Evolutionary conservation across 768 basidiomycete genomes (phyloP).

Genomic region (Mycena filopes): DNA sequence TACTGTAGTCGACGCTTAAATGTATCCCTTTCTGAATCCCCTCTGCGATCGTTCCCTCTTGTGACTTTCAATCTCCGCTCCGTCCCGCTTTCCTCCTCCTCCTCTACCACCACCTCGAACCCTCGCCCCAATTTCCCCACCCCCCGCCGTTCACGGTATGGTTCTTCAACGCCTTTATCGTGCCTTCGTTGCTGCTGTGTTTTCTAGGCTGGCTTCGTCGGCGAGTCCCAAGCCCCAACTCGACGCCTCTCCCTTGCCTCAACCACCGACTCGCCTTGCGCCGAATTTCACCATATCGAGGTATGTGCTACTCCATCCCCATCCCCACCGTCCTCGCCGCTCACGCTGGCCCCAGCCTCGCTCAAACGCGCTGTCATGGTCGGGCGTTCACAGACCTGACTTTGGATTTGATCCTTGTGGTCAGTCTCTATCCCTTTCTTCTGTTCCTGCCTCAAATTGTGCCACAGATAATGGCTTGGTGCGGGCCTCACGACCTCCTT

Average conservation of each 20-base stretch:
- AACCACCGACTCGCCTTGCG: not conserved
- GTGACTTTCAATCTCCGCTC: not conserved
- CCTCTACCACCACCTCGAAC: not conserved
- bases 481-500: not conserved
- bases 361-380: not conserved
- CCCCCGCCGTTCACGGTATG: too few relatives aligned
- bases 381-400: not conserved
- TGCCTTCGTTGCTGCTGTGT: too few relatives aligned
- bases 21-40: not conserved
- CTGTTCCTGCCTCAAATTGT: not conserved
- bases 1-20: not conserved
- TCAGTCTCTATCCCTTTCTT: not conserved
- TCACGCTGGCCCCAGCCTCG: not conserved
- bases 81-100: not conserved
- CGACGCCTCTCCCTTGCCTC: not conserved
- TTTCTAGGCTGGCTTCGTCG: too few relatives aligned
- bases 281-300: not conserved
- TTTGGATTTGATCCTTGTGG: not conserved
- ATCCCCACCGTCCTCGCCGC: not conserved
- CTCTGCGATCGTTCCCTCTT: not conserved
- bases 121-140: too few relatives aligned
- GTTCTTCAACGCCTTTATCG: too few relatives aligned
- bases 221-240: too few relatives aligned
- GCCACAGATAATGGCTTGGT: not conserved
- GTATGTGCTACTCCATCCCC: not conserved